A percentile compares a stretch with the other conserved stretches of the same genome.
phyloP scores from a whole-genome alignment of 306 rosid genomes.

The Erythrophleum fordii region DNA sequence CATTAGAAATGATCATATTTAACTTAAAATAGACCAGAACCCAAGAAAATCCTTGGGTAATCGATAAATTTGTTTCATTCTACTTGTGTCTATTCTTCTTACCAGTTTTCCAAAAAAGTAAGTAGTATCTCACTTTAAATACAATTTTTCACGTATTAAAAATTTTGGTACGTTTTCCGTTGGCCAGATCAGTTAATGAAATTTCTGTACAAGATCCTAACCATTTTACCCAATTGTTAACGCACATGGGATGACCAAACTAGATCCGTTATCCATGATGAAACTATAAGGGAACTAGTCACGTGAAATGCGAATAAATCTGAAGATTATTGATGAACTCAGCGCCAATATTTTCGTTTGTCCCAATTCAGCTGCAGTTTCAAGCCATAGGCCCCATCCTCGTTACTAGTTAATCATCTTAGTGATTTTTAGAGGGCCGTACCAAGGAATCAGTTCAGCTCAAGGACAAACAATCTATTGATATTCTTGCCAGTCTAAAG shows the following conservation, averaged over 20 bases:
- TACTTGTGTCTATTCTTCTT: no score
- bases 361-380: neutral
- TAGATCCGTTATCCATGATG: neutral
- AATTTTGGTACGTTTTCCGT: no score
- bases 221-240: no score
- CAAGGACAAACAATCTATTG: neutral
- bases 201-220: no score
- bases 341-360: neutral
- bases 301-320: neutral
- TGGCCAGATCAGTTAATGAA: no score
- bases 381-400: neutral
- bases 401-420: neutral
- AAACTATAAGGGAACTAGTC: neutral
- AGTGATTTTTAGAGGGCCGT: neutral
- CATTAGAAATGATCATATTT: neutral
- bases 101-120: no score
- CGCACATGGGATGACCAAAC: neutral
- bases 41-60: no score
- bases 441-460: neutral
- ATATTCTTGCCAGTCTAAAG: neutral
- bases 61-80: no score
- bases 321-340: neutral
- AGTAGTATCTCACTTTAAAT: no score
- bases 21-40: neutral
- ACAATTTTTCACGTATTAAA: no score